Evolutionary conservation across 1,284 basidiomycete genomes (phyloP).

Genomic region (Ganoderma lingzhi): DNA sequence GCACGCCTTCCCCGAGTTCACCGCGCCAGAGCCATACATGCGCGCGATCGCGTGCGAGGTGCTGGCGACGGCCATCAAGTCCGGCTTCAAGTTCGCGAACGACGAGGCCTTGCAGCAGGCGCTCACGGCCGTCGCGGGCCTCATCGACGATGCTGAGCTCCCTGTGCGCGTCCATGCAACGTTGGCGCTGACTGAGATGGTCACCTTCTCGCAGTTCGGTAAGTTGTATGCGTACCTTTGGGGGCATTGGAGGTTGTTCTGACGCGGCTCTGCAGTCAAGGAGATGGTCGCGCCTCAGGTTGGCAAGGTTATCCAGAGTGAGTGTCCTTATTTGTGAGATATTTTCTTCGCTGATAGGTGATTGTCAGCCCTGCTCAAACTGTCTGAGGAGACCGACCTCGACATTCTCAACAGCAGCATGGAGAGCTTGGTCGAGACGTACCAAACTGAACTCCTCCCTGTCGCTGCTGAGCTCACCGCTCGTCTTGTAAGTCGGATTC

Average conservation of each 20-base stretch:
- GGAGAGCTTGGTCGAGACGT: conserved; percentile 88
- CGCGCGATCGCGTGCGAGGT: conserved; percentile 84
- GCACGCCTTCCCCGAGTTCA: conserved; percentile 78
- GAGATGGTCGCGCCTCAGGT: conserved; percentile 80
- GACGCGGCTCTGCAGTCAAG: conserved; percentile 57
- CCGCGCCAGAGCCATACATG: conserved; percentile 71
- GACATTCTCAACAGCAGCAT: conserved; percentile 86
- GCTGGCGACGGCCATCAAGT: conserved; percentile 75
- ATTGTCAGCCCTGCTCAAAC: conserved; percentile 73
- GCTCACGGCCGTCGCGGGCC: conserved; percentile 66
- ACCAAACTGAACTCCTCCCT: conserved; percentile 86
- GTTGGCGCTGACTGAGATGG: conserved; percentile 82
- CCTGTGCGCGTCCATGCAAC: conserved; percentile 89
- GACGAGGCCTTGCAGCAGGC: conserved; percentile 71
- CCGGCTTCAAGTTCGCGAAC: conserved; percentile 70
- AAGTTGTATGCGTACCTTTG: conserved; percentile 33
- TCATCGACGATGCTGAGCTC: conserved; percentile 79
- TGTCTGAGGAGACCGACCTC: conserved; percentile 90
- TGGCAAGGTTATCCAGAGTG: conserved; percentile 88
- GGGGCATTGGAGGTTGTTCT: background rate
- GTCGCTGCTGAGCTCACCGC: conserved; percentile 86
- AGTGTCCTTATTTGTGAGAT: conserved; percentile 30
- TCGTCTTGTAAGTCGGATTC: conserved; percentile 68
- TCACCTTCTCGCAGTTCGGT: conserved; percentile 73
- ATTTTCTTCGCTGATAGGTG: background rate